Evolutionary conservation across 116 monocot genomes (phyloP).

Genomic region (Cymodocea nodosa): DNA sequence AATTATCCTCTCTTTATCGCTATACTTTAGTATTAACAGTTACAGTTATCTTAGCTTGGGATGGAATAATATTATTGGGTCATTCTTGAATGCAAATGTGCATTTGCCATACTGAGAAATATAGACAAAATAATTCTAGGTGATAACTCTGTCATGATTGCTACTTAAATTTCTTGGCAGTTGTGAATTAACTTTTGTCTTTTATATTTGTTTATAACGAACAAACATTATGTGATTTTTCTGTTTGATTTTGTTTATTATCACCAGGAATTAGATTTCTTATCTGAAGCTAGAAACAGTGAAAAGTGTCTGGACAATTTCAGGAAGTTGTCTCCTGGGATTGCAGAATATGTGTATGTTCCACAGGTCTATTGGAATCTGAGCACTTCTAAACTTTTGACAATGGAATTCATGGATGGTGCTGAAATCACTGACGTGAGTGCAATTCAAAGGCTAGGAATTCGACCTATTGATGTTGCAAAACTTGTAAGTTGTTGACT

Average conservation of each 20-base stretch:
- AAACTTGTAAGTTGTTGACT: conserved; percentile 42
- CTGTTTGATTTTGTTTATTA: conserved; percentile 6
- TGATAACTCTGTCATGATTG: no score
- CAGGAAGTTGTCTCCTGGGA: conserved; percentile 70
- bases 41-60: no score
- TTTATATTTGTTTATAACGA: not conserved
- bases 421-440: conserved; percentile 76
- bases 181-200: no score
- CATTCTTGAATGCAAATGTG: no score
- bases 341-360: conserved; percentile 64
- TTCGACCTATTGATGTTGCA: conserved; percentile 64
- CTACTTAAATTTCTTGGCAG: no score
- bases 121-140: no score
- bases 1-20: no score
- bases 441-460: conserved; percentile 42
- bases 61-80: no score
- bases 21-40: no score
- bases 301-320: conserved; percentile 84
- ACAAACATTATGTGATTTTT: not conserved
- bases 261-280: conserved; percentile 86
- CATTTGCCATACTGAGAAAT: no score
- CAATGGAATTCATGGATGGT: conserved; percentile 92
- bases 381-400: conserved; percentile 75
- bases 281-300: conserved; percentile 77
- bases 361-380: conserved; percentile 80